Percentiles rank a stretch among this genome's conserved stretches.
These are phyloP conservation scores for Metschnikowia borealis DNA, from an alignment of 805 yeast species.

Conservation along the genomic window DNA sequence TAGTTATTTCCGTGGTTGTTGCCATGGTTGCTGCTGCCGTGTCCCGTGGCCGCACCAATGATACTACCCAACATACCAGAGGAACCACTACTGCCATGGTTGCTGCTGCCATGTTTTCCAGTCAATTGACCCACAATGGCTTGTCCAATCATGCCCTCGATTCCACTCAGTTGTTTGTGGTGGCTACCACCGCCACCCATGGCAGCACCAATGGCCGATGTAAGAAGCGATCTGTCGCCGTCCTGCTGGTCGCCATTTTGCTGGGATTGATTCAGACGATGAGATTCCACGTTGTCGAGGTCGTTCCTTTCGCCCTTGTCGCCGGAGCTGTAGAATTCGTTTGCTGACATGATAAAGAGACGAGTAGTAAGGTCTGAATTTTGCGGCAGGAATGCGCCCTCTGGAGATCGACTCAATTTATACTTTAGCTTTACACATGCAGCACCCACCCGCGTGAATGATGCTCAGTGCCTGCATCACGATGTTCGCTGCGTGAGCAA, in stretches of 20 bases:
- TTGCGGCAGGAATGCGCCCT: background rate
- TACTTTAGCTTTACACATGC: background rate
- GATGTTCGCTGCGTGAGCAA: conserved; percentile 2
- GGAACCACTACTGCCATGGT: conserved; percentile 8
- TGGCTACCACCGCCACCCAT: conserved; percentile 23
- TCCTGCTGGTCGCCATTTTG: conserved; percentile 12
- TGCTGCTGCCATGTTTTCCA: conserved; percentile 21
- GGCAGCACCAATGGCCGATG: conserved; percentile 26
- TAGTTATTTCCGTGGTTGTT: conserved; percentile 4
- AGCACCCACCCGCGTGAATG: background rate
- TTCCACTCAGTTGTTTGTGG: conserved; percentile 12
- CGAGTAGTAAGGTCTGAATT: background rate
- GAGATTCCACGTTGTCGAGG: background rate
- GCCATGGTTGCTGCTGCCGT: conserved; percentile 9
- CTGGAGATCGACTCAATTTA: background rate
- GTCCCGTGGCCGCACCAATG: conserved; percentile 12
- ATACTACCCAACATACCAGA: conserved; percentile 14
- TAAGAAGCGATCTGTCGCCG: conserved; percentile 25
- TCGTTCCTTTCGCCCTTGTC: conserved; percentile 20
- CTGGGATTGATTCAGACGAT: conserved; percentile 8
- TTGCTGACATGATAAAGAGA: conserved; percentile 44
- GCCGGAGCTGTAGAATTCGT: conserved; percentile 50
- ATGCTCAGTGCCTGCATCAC: background rate
- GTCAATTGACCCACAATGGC: conserved; percentile 14
- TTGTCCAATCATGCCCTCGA: conserved; percentile 17